Conservation (phyloP, 164 flowering plant species). For the Stephania japonica region DNA sequence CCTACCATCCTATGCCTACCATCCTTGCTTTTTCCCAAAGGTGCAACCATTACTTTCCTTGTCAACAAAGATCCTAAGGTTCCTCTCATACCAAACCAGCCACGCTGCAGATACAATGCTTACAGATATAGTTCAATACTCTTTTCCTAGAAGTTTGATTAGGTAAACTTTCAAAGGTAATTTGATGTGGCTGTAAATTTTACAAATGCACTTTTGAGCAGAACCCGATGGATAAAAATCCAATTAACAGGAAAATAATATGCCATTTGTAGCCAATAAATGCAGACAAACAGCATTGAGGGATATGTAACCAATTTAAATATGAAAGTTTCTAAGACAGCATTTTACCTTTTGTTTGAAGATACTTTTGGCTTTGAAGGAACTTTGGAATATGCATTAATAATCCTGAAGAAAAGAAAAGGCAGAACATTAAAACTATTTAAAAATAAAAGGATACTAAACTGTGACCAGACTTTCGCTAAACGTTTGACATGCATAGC, state of each 20-base stretch:
- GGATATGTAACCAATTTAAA: not conserved
- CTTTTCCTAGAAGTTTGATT: too few species aligned
- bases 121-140: too few species aligned
- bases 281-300: not conserved
- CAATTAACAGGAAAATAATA: not conserved
- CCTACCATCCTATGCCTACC: too few species aligned
- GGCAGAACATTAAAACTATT: not conserved
- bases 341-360: slow-evolving; percentile 54
- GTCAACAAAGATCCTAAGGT: too few species aligned
- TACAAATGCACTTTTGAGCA: too few species aligned
- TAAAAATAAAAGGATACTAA: not conserved
- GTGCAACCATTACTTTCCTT: too few species aligned
- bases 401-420: slow-evolving; percentile 46
- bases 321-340: not conserved
- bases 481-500: not conserved
- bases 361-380: slow-evolving; percentile 65
- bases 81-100: too few species aligned
- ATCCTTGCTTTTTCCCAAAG: too few species aligned
- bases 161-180: too few species aligned
- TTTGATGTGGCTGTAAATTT: too few species aligned
- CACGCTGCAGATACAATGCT: too few species aligned
- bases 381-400: slow-evolving; percentile 80
- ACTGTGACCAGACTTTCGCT: not conserved
- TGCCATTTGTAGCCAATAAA: not conserved
- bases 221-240: not conserved